Evolutionary conservation across 495 filamentous ascomycete species (phyloP).

Genomic region (Aspergillus nanangensis): DNA sequence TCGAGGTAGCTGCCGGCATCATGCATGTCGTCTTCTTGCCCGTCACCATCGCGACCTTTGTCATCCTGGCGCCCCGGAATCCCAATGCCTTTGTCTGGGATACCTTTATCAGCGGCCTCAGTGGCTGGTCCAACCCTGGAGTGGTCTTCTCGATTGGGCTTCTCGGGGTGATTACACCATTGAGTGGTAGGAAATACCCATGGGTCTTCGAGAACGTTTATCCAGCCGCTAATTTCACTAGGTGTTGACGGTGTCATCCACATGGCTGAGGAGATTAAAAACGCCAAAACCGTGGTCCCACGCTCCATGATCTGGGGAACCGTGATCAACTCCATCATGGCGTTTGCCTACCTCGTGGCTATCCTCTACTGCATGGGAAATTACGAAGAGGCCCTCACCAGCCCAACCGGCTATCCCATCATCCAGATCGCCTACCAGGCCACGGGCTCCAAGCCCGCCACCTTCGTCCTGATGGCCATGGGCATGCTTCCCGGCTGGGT

Average conservation of each 20-base stretch:
- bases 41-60: conserved; percentile 38
- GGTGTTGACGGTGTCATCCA: conserved; percentile 33
- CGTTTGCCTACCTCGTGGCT: conserved; percentile 35
- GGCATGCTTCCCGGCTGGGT: conserved; percentile 34
- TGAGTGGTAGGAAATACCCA: conserved; percentile 18
- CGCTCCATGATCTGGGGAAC: conserved; percentile 35
- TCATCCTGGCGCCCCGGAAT: conserved; percentile 40
- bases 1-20: conserved; percentile 45
- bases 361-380: conserved; percentile 41
- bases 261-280: conserved; percentile 42
- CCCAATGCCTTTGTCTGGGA: conserved; percentile 40
- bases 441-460: conserved; percentile 38
- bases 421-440: conserved; percentile 49
- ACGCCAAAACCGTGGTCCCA: conserved; percentile 35
- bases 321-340: conserved; percentile 38
- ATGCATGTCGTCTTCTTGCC: conserved; percentile 47
- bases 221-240: conserved; percentile 3
- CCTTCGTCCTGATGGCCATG: conserved; percentile 40
- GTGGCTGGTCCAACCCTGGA: conserved; percentile 38
- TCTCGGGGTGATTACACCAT: conserved; percentile 25
- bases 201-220: too few relatives aligned
- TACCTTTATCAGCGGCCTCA: conserved; percentile 38
- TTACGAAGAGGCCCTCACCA: conserved; percentile 25
- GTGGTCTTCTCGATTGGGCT: conserved; percentile 38
- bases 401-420: conserved; percentile 46